A percentile compares a stretch with the other conserved stretches of the same genome.
phyloP scores from a whole-genome alignment of 805 yeast genomes.

The Ogataea henricii region DNA sequence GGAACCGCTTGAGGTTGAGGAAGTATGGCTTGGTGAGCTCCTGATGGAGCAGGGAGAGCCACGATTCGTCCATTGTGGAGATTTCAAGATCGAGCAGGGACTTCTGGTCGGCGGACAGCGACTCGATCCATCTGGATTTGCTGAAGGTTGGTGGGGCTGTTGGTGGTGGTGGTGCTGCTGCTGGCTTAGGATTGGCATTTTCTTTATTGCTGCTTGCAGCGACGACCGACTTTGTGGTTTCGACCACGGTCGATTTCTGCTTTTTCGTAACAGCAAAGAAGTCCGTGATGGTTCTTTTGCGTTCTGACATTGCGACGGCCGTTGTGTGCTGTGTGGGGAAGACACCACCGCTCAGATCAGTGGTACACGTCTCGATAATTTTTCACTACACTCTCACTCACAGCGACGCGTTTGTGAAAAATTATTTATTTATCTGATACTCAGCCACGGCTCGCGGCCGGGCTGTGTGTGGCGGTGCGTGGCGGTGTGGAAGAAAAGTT shows the following conservation, averaged over 20 bases:
- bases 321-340: not conserved
- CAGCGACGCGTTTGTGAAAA: slow-evolving; percentile 4
- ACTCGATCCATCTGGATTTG: slow-evolving; percentile 52
- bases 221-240: not conserved
- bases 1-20: slow-evolving; percentile 65
- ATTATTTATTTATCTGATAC: not conserved
- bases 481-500: not conserved
- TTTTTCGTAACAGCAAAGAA: slow-evolving; percentile 17
- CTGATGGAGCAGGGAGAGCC: slow-evolving; percentile 69
- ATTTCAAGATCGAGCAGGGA: slow-evolving; percentile 67
- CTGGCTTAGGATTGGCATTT: not conserved
- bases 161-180: not conserved
- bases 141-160: slow-evolving; percentile 37
- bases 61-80: slow-evolving; percentile 65
- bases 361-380: too few species aligned
- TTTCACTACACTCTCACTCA: not conserved
- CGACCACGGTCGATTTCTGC: slow-evolving; percentile 9
- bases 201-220: not conserved
- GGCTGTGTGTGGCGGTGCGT: slow-evolving; percentile 3
- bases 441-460: slow-evolving; percentile 1
- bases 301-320: slow-evolving; percentile 7
- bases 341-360: not conserved
- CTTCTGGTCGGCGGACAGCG: slow-evolving; percentile 49
- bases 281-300: slow-evolving; percentile 22
- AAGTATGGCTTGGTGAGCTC: slow-evolving; percentile 89